Conservation (phyloP, 768 basidiomycete species). For the Tubosaeta brunneosetosa region DNA sequence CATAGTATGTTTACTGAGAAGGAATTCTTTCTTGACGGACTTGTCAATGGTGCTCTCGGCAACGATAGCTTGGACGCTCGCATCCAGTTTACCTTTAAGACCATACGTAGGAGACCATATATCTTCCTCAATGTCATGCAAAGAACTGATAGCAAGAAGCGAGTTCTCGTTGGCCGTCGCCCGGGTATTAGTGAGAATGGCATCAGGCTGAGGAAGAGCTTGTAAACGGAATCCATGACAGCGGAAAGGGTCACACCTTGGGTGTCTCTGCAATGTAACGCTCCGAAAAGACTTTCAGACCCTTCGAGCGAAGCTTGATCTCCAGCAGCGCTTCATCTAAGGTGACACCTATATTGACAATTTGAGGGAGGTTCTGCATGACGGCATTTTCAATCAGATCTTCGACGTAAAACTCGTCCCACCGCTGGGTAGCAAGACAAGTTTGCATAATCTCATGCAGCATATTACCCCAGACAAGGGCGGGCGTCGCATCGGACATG, state of each 20-base stretch:
- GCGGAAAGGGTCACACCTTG: slow-evolving; percentile 42
- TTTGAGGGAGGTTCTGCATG: slow-evolving; percentile 48
- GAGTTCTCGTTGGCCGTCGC: slow-evolving; percentile 44
- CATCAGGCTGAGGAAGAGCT: slow-evolving; percentile 45
- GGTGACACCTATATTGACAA: slow-evolving; percentile 53
- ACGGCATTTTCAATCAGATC: slow-evolving; percentile 54
- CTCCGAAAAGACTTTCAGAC: slow-evolving; percentile 58
- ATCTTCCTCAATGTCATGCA: slow-evolving; percentile 93
- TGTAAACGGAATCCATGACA: not conserved
- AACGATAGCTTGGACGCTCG: slow-evolving; percentile 70
- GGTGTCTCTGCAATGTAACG: slow-evolving; percentile 62
- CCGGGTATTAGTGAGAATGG: slow-evolving; percentile 64
- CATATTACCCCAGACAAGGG: slow-evolving; percentile 87
- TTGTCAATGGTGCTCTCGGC: slow-evolving; percentile 38
- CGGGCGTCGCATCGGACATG: slow-evolving; percentile 54
- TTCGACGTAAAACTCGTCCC: slow-evolving; percentile 63
- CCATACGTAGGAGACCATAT: slow-evolving; percentile 97
- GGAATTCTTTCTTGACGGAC: slow-evolving; percentile 12
- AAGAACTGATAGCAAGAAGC: slow-evolving; percentile 63
- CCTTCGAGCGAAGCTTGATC: slow-evolving; percentile 56
- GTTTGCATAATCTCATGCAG: slow-evolving; percentile 88
- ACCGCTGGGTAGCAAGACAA: slow-evolving; percentile 56
- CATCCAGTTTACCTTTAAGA: slow-evolving; percentile 93
- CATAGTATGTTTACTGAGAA: slow-evolving; percentile 33
- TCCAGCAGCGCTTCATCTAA: slow-evolving; percentile 66